Evolutionary conservation across 371 early-diverging fungal species (phyloP).

Genomic region (Rhizopus stolonifer): DNA sequence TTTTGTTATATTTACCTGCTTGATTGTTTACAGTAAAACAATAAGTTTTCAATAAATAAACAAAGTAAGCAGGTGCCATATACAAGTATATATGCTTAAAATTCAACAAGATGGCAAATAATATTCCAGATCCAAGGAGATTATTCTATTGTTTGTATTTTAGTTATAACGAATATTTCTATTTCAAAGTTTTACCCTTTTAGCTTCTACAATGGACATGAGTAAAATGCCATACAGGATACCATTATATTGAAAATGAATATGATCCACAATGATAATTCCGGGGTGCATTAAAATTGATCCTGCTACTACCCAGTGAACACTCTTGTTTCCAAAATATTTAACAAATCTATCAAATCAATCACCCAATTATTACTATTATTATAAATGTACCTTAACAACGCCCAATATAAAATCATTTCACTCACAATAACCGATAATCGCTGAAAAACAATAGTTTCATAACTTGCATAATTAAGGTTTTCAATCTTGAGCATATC

Average conservation of each 20-base stretch:
- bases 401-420: slow-evolving; percentile 70
- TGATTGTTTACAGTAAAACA: slow-evolving; percentile 50
- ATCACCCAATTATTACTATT: slow-evolving; percentile 29
- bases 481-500: slow-evolving; percentile 75
- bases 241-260: slow-evolving; percentile 98
- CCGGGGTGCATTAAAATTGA: slow-evolving; percentile 85
- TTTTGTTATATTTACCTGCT: no score
- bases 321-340: slow-evolving; percentile 38
- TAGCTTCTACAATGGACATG: slow-evolving; percentile 73
- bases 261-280: slow-evolving; percentile 80
- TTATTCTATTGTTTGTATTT: slow-evolving; percentile 59
- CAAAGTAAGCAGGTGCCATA: slow-evolving; percentile 92
- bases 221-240: slow-evolving; percentile 88
- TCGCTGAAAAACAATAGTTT: slow-evolving; percentile 85
- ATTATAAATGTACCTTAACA: slow-evolving; percentile 42
- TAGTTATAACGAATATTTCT: slow-evolving; percentile 1
- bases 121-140: slow-evolving; percentile 67
- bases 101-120: slow-evolving; percentile 88
- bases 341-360: slow-evolving; percentile 30
- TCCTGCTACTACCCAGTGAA: slow-evolving; percentile 47
- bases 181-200: slow-evolving; percentile 51
- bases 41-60: slow-evolving; percentile 83
- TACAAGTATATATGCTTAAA: slow-evolving; percentile 97
- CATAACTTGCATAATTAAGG: slow-evolving; percentile 62
- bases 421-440: slow-evolving; percentile 82